Evolutionary conservation across 805 yeast species (phyloP), one percentile per base, ranked within the genome.

Genomic region (Yamadazyma scolyti): DNA sequence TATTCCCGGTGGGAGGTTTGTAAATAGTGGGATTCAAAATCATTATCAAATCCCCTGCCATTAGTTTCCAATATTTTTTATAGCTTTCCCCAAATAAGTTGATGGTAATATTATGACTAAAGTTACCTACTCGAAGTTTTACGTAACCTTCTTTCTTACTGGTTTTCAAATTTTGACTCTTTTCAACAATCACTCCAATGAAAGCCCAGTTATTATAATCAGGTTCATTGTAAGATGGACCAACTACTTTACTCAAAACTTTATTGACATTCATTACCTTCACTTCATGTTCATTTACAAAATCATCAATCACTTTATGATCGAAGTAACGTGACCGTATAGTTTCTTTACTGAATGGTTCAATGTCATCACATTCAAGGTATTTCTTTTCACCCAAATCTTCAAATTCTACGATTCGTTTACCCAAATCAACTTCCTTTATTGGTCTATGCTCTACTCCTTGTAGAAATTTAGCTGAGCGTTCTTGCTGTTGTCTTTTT

Each of bases 131-230:
- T 2, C 74, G 70, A 13, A 88, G 34, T 34, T 72, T 72, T 42
- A 84, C 59, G 47, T 65, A 89, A 47, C 79, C 81, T 9, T 65
- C 58, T 48, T 40, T 55, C 39, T 30, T 50, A 9, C 65, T 41
- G 0, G 84, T 61, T 4, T 58, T 52, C 40, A 68, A 65, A 3
- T 81, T 67, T 6, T 65, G 73, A 4, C 77, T 61, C 47, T 87
- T 87, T 13, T 52, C 47, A 4, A 76, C 60, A 0, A 89, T 62
- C 2, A 84, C 65, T 1, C 95, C 97, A n/a, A 81, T 47, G 1
- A 79, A 71, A n/a, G 80, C 79, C 82, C 87, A 88, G 49, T 89
- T 88, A 3, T 81, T 57, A 46, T 80, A 79, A 20, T 59, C 57
- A 0, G 96, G 95, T 27, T 82, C 82, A 5, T 57, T 50, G 48